phyloP scores from a whole-genome alignment of 768 basidiomycete genomes.

The Holtermanniella nyarrowii region DNA sequence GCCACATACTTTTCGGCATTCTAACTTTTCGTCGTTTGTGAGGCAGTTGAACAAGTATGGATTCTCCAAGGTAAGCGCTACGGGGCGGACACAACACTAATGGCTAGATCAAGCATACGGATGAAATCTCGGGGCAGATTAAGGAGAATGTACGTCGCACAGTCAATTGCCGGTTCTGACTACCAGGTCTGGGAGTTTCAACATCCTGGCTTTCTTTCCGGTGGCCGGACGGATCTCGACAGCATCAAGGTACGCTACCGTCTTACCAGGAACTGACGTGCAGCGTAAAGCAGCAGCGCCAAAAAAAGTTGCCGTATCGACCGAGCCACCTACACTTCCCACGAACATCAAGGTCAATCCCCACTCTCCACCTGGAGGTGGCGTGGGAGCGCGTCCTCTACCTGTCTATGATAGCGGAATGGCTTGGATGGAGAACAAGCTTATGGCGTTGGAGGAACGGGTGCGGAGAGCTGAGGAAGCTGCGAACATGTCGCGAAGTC shows the following conservation, averaged over 20 bases:
- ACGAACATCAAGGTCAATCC: background rate
- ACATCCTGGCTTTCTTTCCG: slow-evolving; percentile 30
- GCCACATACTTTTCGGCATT: slow-evolving; percentile 37
- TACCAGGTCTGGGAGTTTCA: slow-evolving; percentile 35
- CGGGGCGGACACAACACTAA: background rate
- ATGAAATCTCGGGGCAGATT: slow-evolving; percentile 29
- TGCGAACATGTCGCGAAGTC: slow-evolving; percentile 21
- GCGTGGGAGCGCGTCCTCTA: no score
- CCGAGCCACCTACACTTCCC: slow-evolving; percentile 2
- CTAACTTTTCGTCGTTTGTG: slow-evolving; percentile 83
- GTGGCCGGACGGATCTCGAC: slow-evolving; percentile 28
- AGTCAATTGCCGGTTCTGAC: background rate
- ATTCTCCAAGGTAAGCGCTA: slow-evolving; percentile 67
- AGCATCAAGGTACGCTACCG: slow-evolving; percentile 7
- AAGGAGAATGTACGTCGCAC: slow-evolving; percentile 23
- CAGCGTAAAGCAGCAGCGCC: slow-evolving; percentile 32
- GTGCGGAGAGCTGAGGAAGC: slow-evolving; percentile 22
- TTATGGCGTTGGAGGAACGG: slow-evolving; percentile 22
- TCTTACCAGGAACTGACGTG: no score
- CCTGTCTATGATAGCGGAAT: slow-evolving; percentile 21
- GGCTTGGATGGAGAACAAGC: slow-evolving; percentile 20
- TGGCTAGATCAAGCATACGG: slow-evolving; percentile 31
- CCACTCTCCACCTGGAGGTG: background rate
- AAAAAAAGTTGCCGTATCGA: slow-evolving; percentile 13
- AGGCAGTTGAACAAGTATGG: slow-evolving; percentile 95